Conservation (phyloP, 306 rosid species). For the Arachis hypogaea region DNA sequence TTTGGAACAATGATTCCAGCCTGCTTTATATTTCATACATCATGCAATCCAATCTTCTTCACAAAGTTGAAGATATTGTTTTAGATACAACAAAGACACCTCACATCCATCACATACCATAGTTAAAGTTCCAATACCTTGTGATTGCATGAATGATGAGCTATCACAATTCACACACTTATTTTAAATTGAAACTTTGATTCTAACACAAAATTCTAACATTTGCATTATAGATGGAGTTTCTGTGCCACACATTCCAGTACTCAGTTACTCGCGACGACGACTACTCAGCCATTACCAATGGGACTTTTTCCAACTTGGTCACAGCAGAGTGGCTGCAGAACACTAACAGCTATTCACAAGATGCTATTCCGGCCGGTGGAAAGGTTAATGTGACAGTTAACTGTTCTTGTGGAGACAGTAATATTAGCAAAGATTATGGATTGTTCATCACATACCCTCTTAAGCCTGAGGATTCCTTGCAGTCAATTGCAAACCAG, state of each 20-base stretch:
- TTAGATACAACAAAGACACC: slow-evolving; percentile 43
- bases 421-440: slow-evolving; percentile 48
- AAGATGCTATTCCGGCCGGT: slow-evolving; percentile 37
- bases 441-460: slow-evolving; percentile 82
- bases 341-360: slow-evolving; percentile 39
- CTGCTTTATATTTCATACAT: slow-evolving; percentile 33
- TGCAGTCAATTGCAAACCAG: slow-evolving; percentile 42
- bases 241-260: slow-evolving; percentile 55
- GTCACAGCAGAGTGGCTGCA: slow-evolving; percentile 53
- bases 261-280: slow-evolving; percentile 36
- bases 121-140: slow-evolving; percentile 63
- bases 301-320: slow-evolving; percentile 44
- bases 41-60: slow-evolving; percentile 36
- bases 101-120: background rate
- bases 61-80: slow-evolving; percentile 29
- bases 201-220: too few species aligned
- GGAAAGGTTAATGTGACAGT: slow-evolving; percentile 50
- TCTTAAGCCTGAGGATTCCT: slow-evolving; percentile 49
- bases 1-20: slow-evolving; percentile 7
- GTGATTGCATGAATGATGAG: slow-evolving; percentile 50
- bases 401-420: slow-evolving; percentile 75
- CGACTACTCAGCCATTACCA: slow-evolving; percentile 44
- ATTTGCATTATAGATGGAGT: slow-evolving; percentile 1
- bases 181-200: background rate
- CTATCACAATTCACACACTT: background rate